Base-by-base conservation (phyloP, 1,139 yeast species). In the Hemisphaericaspora lyxosophila region DNA sequence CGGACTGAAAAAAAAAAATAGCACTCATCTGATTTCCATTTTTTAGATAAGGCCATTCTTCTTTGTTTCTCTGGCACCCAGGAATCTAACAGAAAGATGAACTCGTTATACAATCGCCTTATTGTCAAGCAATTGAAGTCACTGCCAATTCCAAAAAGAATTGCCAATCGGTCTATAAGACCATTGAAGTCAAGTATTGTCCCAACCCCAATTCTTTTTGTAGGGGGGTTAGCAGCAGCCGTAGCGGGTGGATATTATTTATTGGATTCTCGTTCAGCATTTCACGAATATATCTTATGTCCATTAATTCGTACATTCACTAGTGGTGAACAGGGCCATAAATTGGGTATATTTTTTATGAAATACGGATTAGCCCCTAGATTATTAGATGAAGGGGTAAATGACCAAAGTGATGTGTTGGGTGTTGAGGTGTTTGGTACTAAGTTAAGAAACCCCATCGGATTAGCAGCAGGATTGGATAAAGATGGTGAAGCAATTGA, bases 401-500 rank as follows among this genome's bases (percentile, higher is more conserved):
- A 58, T 31, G 64, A 65, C 28, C 82, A 77, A 44, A 77, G 77
- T 42, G 74, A 73, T 4, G 61, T 65, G 4, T 66, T 85, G 47
- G 67, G 75, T 7, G 88, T 82, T 12, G 58, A 74, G 31, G 84
- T 82, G 1, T 85, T 85, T 57, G 89, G 88, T 5, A 63, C 62
- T 23, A 73, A 68, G 36, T 64, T 90, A 54, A 70, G 75, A 22
- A 82, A 82, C 40, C 97, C 97, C 15, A 69, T 90, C 41, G 97
- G 97, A 6, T 73, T 90, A 51, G 97, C 97, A 35, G 97, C 98
- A 24, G 98, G 98, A 9, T 75, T 90, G 47, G 98, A 90, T 60
- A 90, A 90, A 62, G 85, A 90, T 53, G 98, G 89, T 36, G 95
- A 88, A 55, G 96, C 89, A n/a, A 81, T 92, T 50, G 97, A 90